These are phyloP conservation scores for Colletotrichum sojae DNA, from an alignment of 2,329 filamentous ascomycete species.

Conservation along the genomic window DNA sequence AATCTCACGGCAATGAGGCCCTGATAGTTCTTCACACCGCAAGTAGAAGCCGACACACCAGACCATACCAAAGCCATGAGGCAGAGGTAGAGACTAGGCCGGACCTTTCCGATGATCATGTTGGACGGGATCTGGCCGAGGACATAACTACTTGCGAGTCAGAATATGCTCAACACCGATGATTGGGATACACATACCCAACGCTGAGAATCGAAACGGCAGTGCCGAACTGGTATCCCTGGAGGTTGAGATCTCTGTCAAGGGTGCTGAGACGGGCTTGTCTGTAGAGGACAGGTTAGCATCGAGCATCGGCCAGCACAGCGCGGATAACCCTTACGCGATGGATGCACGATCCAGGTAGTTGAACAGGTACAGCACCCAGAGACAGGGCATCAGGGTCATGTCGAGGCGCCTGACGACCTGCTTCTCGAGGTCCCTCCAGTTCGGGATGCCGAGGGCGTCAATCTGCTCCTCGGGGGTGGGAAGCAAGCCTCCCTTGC, in stretches of 20 bases:
- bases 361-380: slow-evolving; percentile 44
- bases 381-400: slow-evolving; percentile 43
- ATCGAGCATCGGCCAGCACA: not conserved
- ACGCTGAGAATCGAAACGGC: slow-evolving; percentile 46
- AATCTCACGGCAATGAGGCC: slow-evolving; percentile 41
- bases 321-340: not conserved
- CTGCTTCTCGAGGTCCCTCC: slow-evolving; percentile 43
- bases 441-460: slow-evolving; percentile 42
- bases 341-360: slow-evolving; percentile 44
- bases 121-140: slow-evolving; percentile 42
- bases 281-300: slow-evolving; percentile 5
- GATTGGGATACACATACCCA: slow-evolving; percentile 24
- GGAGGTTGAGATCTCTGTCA: slow-evolving; percentile 45
- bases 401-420: slow-evolving; percentile 42
- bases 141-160: slow-evolving; percentile 15
- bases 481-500: slow-evolving; percentile 15
- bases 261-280: slow-evolving; percentile 45
- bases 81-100: slow-evolving; percentile 42
- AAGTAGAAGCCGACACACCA: slow-evolving; percentile 41
- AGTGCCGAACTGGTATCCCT: slow-evolving; percentile 44
- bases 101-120: slow-evolving; percentile 42
- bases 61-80: slow-evolving; percentile 41
- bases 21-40: slow-evolving; percentile 41
- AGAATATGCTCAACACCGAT: not conserved
- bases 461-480: slow-evolving; percentile 42